phyloP scores from a whole-genome alignment of 306 rosid genomes.

The Biancaea sappan region DNA sequence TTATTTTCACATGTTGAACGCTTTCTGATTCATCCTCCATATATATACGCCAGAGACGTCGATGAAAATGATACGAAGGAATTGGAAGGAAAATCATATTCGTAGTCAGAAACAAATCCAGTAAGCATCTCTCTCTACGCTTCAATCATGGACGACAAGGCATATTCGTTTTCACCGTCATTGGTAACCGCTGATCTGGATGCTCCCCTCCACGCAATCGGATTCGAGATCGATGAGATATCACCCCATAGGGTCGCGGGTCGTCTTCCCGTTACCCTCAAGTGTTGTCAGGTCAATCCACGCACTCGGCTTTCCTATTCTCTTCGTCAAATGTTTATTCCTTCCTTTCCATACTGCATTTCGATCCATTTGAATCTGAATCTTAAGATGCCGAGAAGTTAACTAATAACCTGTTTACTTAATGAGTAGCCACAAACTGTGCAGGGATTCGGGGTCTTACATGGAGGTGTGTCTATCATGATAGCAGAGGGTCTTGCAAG shows the following conservation, averaged over 20 bases:
- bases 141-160: background rate
- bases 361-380: background rate
- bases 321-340: background rate
- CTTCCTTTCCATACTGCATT: background rate
- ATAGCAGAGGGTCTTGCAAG: conserved; percentile 69
- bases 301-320: background rate
- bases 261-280: background rate
- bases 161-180: background rate
- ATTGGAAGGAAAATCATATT: background rate
- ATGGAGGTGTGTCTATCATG: conserved; percentile 72
- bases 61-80: background rate
- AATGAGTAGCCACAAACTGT: background rate
- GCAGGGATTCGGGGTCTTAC: conserved; percentile 69
- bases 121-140: background rate
- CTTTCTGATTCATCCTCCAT: too few relatives aligned
- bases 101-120: background rate
- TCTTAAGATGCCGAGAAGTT: background rate
- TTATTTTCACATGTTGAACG: too few relatives aligned
- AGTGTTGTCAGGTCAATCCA: background rate
- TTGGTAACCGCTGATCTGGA: background rate
- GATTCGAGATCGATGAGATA: background rate
- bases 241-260: conserved; percentile 1
- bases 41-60: background rate
- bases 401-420: background rate
- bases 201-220: conserved; percentile 7